Evolutionary conservation across 768 basidiomycete genomes (phyloP).

Genomic region (Lyophyllum atratum): DNA sequence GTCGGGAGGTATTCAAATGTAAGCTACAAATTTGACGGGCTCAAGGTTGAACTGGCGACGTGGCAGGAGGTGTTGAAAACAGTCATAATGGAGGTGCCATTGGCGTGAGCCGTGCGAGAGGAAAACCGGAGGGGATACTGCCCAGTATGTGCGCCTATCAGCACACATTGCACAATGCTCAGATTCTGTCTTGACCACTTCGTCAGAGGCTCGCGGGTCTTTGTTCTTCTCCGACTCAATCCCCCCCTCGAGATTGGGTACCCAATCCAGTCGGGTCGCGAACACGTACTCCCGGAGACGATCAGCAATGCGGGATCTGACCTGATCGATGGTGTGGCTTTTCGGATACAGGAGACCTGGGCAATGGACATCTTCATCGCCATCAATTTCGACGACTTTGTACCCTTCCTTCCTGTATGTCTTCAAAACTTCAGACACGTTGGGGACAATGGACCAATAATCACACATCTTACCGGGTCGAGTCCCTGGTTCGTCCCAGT

Average conservation of each 20-base stretch:
- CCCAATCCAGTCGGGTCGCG: constrained; percentile 8
- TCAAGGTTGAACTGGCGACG: constrained; percentile 8
- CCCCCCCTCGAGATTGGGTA: too few relatives aligned
- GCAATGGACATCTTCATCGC: constrained; percentile 8
- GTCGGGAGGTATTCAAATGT: too few relatives aligned
- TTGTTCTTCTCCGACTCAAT: background rate
- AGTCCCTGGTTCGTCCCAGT: background rate
- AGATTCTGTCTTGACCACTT: background rate
- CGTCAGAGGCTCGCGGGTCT: background rate
- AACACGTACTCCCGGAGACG: constrained; percentile 14
- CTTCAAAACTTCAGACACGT: constrained; percentile 3
- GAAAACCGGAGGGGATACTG: constrained; percentile 9
- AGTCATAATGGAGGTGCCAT: constrained; percentile 12
- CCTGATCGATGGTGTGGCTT: constrained; percentile 7
- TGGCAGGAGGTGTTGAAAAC: constrained; percentile 6
- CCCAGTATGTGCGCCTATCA: constrained; percentile 7
- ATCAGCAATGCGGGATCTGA: constrained; percentile 11
- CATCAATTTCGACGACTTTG: constrained; percentile 8
- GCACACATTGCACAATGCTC: constrained; percentile 2
- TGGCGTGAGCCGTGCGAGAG: constrained; percentile 8
- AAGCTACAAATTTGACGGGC: background rate
- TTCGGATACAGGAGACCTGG: constrained; percentile 16
- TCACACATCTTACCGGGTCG: background rate
- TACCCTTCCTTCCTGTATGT: constrained; percentile 14
- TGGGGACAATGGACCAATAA: background rate